Evolutionary conservation across 768 basidiomycete genomes (phyloP), one percentile per base, ranked within the genome.

Genomic region (Kwoniella newhampshirensis): DNA sequence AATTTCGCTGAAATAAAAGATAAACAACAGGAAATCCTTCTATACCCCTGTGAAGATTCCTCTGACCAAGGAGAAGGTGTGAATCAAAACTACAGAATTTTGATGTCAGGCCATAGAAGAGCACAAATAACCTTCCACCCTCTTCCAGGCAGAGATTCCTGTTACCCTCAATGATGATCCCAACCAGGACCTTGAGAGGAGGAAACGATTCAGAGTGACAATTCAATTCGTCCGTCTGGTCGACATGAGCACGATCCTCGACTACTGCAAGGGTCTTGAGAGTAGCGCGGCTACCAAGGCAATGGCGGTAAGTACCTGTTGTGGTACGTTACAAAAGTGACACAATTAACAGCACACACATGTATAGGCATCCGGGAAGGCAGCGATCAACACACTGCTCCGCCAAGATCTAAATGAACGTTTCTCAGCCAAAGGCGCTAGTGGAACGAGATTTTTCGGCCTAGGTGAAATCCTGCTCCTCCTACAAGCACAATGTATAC

Each of bases 401-500:
- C 53, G 75, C 42, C 66, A 71, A 42, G 62, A 66, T 12, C 57
- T 63, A 8, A 58, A 65, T 32, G 45, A 49, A 42, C 47, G 54
- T 7, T 74, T 57, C 65, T 56, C 39, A 17, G 47, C 66, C 11
- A 67, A 74, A 40, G 76, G 76, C 13, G 70, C 69, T n/a, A 59
- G 64, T 51, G 73, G 71, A 11, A 61, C 64, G 28, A 63, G 75
- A 42, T 77, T 71, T 61, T 77, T 75, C 56, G 54, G 52, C 20
- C 55, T 53, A 3, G 67, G 67, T 69, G 32, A 25, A 20, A 32
- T n/a, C 43, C 57, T 68, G 49, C 64, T 42, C 26, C n/a, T n/a
- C n/a, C n/a, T n/a, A n/a, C n/a, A n/a, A n/a, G n/a, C n/a, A n/a
- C n/a, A 1, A 15, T 25, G 44, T 5, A 35, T 26, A 50, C 46